Percentiles rank a stretch among this genome's conserved stretches.
These are phyloP conservation scores for Diplodia seriata DNA, from an alignment of 2,329 filamentous ascomycete species.

Conservation along the genomic window DNA sequence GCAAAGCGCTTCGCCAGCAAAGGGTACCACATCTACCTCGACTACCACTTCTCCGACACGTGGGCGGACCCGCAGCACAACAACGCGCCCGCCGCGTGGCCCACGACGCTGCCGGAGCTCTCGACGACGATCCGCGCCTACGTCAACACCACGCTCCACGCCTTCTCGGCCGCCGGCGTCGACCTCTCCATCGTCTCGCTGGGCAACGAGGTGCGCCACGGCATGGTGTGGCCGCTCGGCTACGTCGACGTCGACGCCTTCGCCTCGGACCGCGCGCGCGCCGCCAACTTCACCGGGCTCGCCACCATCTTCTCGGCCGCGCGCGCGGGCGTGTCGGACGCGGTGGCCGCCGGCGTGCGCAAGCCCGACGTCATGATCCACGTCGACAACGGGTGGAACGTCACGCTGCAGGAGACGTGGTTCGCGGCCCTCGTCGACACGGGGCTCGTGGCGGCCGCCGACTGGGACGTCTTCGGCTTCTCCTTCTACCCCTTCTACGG, in stretches of 20 bases:
- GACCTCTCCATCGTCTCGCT: slow-evolving; percentile 69
- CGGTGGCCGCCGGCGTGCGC: slow-evolving; percentile 53
- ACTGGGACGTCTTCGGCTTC: slow-evolving; percentile 76
- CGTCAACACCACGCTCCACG: slow-evolving; percentile 66
- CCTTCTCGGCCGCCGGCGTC: slow-evolving; percentile 64
- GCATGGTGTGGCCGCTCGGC: slow-evolving; percentile 72
- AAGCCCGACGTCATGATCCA: slow-evolving; percentile 76
- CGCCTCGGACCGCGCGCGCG: slow-evolving; percentile 53
- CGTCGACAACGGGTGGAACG: slow-evolving; percentile 76
- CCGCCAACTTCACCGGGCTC: slow-evolving; percentile 60
- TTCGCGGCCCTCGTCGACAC: slow-evolving; percentile 56
- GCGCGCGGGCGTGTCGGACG: slow-evolving; percentile 69
- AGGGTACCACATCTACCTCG: slow-evolving; percentile 66
- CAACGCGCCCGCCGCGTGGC: slow-evolving; percentile 69
- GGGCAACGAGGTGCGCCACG: slow-evolving; percentile 74
- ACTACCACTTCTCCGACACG: slow-evolving; percentile 72
- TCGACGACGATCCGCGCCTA: slow-evolving; percentile 72
- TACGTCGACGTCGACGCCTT: slow-evolving; percentile 47
- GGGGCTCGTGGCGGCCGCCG: slow-evolving; percentile 58
- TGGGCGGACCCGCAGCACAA: slow-evolving; percentile 75
- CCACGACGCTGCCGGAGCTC: slow-evolving; percentile 59
- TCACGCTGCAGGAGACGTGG: slow-evolving; percentile 69
- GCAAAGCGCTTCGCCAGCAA: slow-evolving; percentile 68
- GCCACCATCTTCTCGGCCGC: slow-evolving; percentile 69
- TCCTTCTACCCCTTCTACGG: slow-evolving; percentile 78